phyloP scores from a whole-genome alignment of 2,329 filamentous ascomycete genomes.

The Immersiporthe knoxdaviesiana region DNA sequence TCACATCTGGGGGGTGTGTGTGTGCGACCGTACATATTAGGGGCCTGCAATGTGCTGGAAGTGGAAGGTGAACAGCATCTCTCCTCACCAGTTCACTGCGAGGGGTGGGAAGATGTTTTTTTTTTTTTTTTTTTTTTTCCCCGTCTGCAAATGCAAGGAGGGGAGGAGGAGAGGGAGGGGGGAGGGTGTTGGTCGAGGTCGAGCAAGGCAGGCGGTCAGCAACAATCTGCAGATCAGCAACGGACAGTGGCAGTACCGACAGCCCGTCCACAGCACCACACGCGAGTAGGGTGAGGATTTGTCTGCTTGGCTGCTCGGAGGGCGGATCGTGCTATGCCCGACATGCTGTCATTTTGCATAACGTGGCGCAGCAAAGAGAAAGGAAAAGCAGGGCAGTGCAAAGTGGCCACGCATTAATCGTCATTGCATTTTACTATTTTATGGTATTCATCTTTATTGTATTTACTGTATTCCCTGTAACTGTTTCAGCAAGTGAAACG shows the following conservation, averaged over 20 bases:
- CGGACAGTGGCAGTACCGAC: conserved; percentile 18
- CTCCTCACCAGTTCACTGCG: not conserved
- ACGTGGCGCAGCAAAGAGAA: not conserved
- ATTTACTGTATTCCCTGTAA: no score
- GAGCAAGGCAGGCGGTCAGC: conserved; percentile 20
- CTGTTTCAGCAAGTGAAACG: no score
- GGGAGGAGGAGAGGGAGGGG: no score
- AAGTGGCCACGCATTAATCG: not conserved
- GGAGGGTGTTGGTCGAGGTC: not conserved
- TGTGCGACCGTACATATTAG: conserved; percentile 6
- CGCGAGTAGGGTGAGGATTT: not conserved
- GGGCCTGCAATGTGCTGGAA: conserved; percentile 21
- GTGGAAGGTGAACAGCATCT: conserved; percentile 18
- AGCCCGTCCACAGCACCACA: conserved; percentile 9
- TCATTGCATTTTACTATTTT: not conserved
- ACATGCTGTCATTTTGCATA: conserved; percentile 11
- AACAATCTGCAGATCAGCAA: not conserved
- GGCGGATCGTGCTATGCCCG: conserved; percentile 17
- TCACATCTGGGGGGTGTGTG: not conserved
- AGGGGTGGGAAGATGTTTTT: not conserved
- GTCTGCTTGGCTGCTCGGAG: conserved; percentile 4
- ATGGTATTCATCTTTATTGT: no score
- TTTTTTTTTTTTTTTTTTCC: no score
- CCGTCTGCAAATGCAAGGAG: not conserved
- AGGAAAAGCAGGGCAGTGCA: not conserved